Evolutionary conservation across 2,329 filamentous ascomycete genomes (phyloP).

Genomic region (Lasiodiplodia citricola): DNA sequence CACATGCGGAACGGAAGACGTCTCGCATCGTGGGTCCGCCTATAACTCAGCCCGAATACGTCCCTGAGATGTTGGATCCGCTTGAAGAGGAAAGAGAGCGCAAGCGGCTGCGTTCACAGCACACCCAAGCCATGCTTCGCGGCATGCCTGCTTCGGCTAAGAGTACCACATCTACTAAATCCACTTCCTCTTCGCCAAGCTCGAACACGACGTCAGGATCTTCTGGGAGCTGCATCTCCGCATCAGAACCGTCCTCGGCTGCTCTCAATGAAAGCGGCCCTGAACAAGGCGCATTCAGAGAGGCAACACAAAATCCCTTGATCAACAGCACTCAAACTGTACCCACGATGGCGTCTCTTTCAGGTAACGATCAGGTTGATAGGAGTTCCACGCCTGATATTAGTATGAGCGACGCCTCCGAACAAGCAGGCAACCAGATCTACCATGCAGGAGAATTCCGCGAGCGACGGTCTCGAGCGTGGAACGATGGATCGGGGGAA

Average conservation of each 20-base stretch:
- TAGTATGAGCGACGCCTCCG: conserved; percentile 34
- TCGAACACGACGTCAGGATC: conserved; percentile 1
- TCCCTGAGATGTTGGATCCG: conserved; percentile 29
- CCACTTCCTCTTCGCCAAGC: not conserved
- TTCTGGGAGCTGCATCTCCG: not conserved
- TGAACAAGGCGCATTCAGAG: conserved; percentile 21
- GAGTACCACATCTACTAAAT: not conserved
- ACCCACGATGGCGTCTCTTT: conserved; percentile 38
- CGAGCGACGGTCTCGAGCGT: conserved; percentile 27
- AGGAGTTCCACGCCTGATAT: conserved; percentile 12
- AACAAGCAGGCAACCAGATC: not conserved
- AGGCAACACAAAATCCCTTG: conserved; percentile 47
- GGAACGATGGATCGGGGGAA: conserved; percentile 46
- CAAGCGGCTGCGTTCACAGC: conserved; percentile 43
- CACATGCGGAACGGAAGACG: conserved; percentile 61
- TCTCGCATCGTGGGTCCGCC: conserved; percentile 32
- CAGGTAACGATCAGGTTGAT: not conserved
- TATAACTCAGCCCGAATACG: conserved; percentile 1
- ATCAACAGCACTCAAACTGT: conserved; percentile 51
- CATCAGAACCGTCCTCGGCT: not conserved
- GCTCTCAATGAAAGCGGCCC: not conserved
- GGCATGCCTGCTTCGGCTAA: conserved; percentile 26
- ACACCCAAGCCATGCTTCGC: conserved; percentile 43
- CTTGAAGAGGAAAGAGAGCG: conserved; percentile 39
- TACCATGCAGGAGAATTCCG: not conserved